Percentiles rank a stretch among this genome's conserved stretches.
Conservation (phyloP, 1,284 basidiomycete species). For the Tetrapyrgos nigripes region DNA sequence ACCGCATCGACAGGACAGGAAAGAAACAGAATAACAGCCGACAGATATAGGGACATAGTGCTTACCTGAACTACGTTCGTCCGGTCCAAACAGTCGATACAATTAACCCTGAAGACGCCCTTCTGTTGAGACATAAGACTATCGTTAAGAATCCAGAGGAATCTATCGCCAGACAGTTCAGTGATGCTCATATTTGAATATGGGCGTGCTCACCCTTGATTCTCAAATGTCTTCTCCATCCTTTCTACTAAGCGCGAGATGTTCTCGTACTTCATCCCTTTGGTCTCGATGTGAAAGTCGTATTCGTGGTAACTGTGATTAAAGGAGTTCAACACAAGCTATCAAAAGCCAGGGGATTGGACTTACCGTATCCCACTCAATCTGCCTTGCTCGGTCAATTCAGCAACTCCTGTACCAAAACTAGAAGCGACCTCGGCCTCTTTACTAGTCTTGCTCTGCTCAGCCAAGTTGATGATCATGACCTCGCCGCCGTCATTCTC, state of each 20-base stretch:
- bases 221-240: conserved; percentile 76
- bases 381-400: neutral
- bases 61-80: conserved; percentile 89
- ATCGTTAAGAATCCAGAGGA: conserved; percentile 84
- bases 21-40: neutral
- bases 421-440: neutral
- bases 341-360: conserved; percentile 27
- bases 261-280: conserved; percentile 94
- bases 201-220: conserved; percentile 81
- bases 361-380: neutral
- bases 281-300: conserved; percentile 92
- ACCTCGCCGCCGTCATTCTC: neutral
- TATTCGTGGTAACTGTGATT: conserved; percentile 69
- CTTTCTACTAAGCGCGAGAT: conserved; percentile 80
- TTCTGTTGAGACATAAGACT: conserved; percentile 81
- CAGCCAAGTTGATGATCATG: conserved; percentile 87
- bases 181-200: no score
- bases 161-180: conserved; percentile 55
- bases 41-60: neutral
- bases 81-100: conserved; percentile 92
- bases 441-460: conserved; percentile 58
- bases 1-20: no score
- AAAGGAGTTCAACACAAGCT: neutral
- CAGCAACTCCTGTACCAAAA: neutral
- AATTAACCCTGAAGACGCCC: conserved; percentile 88